Percentiles rank a stretch among this genome's conserved stretches.
Evolutionary conservation across 306 rosid species (phyloP).

Genomic region (barrel medic (Medicago truncatula)): MtrunA17r5.0-ANR NC_053049.1:43181001-43181500

Average conservation of each 20-base stretch:
- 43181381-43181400: too few relatives aligned
- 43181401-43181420: too few relatives aligned
- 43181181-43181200: background rate
- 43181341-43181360: too few relatives aligned
- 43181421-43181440: too few relatives aligned
- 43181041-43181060: background rate
- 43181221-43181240: slow-evolving; percentile 3
- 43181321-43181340: too few relatives aligned
- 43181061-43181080: slow-evolving; percentile 9
- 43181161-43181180: background rate
- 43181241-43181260: background rate
- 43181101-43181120: slow-evolving; percentile 29
- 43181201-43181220: background rate
- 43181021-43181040: slow-evolving; percentile 1
- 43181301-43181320: too few relatives aligned
- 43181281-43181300: background rate
- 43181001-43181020: background rate
- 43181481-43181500: slow-evolving; percentile 7
- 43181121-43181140: slow-evolving; percentile 3
- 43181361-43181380: too few relatives aligned
- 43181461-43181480: background rate
- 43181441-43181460: too few relatives aligned
- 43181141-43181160: slow-evolving; percentile 27
- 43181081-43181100: background rate
- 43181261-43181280: background rate